Base-by-base conservation (phyloP, 208 protist genomes). In the Endotrypanum monterogeii region DNA sequence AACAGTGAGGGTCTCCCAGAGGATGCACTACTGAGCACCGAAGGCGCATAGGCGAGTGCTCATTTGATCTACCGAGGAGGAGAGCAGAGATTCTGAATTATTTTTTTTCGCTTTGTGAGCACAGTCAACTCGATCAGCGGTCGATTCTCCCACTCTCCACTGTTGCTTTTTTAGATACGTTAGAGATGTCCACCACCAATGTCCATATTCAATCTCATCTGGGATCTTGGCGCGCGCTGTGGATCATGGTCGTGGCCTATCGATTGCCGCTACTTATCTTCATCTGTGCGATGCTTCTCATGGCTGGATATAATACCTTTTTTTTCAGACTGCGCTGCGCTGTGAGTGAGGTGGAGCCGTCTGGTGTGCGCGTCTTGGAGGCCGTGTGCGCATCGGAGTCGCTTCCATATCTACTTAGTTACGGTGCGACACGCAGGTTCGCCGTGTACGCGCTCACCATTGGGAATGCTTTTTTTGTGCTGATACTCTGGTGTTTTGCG, bases 241-340 rank as follows among this genome's bases (percentile, higher is more conserved):
- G 62, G 37, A 2, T 9, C 25, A 46, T 83, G 46, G 6, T 76
- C 5, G 57, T 60, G 0, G 79, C 79, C 20, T 84, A 84, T 61
- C 74, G 67, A 3, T 57, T 80, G 0, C 74, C 79, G 0, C n/a
- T 80, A 2, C 6, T 48, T 9, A 76, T 84, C 66, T 76, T 71
- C 16, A 25, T 67, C 25, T 62, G 56, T 28, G 70, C 76, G n/a
- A 48, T 56, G 6, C 7, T 25, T n/a, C 70, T 81, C 25, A 32
- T 51, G 6, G 3, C 46, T 18, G 76, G 71, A 25, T 73, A 76
- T 66, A 81, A 81, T 44, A 1, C 5, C 4, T 73, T 81, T 39
- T 75, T 81, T 14, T 6, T 32, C 16, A 5, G 4, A 2, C 28
- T 81, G 2, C 57, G 76, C 1, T n/a, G 35, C 4, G 63, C 20